phyloP scores from a whole-genome alignment of 2,329 filamentous ascomycete genomes.

The Scedosporium aurantiacum region DNA sequence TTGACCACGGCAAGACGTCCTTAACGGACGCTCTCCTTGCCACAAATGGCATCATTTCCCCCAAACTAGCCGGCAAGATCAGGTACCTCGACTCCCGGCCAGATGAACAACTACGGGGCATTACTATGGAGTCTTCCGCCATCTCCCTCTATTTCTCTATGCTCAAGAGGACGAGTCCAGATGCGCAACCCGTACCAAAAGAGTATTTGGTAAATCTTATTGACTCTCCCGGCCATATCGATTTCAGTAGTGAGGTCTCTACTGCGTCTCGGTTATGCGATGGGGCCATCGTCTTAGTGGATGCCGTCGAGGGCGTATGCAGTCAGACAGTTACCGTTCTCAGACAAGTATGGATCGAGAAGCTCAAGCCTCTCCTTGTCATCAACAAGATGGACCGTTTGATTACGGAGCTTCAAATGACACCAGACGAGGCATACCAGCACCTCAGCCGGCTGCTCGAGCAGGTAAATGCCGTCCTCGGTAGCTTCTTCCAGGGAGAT shows the following conservation, averaged over 20 bases:
- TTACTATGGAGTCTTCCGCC: constrained; percentile 99
- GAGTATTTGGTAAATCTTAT: constrained; percentile 97
- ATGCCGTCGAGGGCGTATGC: constrained; percentile 95
- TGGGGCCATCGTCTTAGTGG: constrained; percentile 85
- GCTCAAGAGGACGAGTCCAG: constrained; percentile 60
- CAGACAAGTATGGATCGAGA: constrained; percentile 89
- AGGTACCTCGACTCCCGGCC: constrained; percentile 93
- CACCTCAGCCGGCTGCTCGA: constrained; percentile 85
- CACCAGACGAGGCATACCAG: constrained; percentile 73
- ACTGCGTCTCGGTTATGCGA: constrained; percentile 91
- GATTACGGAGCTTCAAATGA: constrained; percentile 91
- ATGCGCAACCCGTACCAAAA: constrained; percentile 58
- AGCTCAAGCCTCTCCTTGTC: constrained; percentile 84
- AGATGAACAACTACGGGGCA: constrained; percentile 89
- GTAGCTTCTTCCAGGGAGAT: constrained; percentile 95
- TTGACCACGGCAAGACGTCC: constrained; percentile 97
- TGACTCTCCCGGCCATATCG: constrained; percentile 94
- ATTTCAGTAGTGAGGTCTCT: constrained; percentile 96
- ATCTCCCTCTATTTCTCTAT: constrained; percentile 96
- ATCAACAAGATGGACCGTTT: constrained; percentile 98
- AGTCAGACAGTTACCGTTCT: constrained; percentile 97
- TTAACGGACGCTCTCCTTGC: constrained; percentile 91
- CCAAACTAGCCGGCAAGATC: constrained; percentile 94
- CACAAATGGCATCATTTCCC: constrained; percentile 98
- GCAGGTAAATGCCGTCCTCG: constrained; percentile 93